These are phyloP conservation scores for Rhizoclosmatium sp. DNA, from an alignment of 192 early-diverging fungal genomes.

Conservation along the genomic window DNA sequence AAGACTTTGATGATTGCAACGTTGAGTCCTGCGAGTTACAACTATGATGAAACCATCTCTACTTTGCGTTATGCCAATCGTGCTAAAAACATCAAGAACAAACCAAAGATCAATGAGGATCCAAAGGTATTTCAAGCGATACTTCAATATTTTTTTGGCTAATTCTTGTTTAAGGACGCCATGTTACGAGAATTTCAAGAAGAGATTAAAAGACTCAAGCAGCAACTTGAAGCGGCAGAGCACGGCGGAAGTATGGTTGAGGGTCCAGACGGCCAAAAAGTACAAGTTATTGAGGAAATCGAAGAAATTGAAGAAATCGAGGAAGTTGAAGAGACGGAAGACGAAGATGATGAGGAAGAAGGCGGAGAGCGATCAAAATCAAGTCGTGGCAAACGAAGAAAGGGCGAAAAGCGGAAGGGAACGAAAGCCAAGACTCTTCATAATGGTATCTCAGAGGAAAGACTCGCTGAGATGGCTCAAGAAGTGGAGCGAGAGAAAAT, in stretches of 20 bases:
- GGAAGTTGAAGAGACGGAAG: slow-evolving; percentile 59
- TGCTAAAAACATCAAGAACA: slow-evolving; percentile 75
- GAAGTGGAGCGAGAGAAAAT: slow-evolving; percentile 64
- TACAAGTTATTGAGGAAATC: slow-evolving; percentile 51
- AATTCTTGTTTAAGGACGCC: slow-evolving; percentile 54
- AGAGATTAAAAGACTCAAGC: slow-evolving; percentile 68
- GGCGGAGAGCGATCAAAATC: slow-evolving; percentile 17
- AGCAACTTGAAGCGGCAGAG: slow-evolving; percentile 58
- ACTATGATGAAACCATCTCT: slow-evolving; percentile 71
- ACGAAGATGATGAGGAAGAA: slow-evolving; percentile 48
- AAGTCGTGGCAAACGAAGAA: background rate
- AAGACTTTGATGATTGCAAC: slow-evolving; percentile 74
- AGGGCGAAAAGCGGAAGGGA: slow-evolving; percentile 23
- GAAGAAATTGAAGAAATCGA: slow-evolving; percentile 62
- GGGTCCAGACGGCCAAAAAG: slow-evolving; percentile 44
- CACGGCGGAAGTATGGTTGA: slow-evolving; percentile 42
- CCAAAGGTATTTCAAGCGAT: slow-evolving; percentile 56
- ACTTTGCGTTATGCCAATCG: slow-evolving; percentile 71
- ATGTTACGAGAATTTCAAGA: slow-evolving; percentile 74
- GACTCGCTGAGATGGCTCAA: slow-evolving; percentile 53
- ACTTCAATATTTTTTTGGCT: background rate
- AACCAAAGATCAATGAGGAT: slow-evolving; percentile 75
- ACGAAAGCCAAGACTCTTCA: slow-evolving; percentile 4
- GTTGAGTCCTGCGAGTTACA: slow-evolving; percentile 67
- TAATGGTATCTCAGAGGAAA: slow-evolving; percentile 41